These are phyloP conservation scores for Vanrija pseudolonga DNA, from an alignment of 1,284 basidiomycete species.

Conservation along the genomic window DNA sequence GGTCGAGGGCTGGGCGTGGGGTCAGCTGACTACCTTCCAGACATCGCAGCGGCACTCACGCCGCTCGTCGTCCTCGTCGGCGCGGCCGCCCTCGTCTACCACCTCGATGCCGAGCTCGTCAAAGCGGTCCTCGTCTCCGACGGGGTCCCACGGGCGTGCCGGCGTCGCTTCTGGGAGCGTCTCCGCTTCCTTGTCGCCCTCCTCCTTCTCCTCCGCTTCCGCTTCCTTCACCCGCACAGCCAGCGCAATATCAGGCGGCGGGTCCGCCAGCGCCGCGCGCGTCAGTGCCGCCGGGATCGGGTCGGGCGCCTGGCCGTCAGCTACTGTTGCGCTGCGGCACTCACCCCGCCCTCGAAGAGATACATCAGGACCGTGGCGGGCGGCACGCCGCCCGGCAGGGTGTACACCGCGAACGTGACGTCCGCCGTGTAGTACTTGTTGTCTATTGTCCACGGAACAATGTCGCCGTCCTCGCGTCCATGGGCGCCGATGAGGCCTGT, in stretches of 20 bases:
- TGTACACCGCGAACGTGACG: slow-evolving; percentile 61
- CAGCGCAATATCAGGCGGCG: slow-evolving; percentile 36
- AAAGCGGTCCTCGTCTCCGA: slow-evolving; percentile 25
- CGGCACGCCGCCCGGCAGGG: slow-evolving; percentile 1
- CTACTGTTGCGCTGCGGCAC: background rate
- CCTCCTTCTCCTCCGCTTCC: too few relatives aligned
- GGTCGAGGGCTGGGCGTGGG: slow-evolving; percentile 24
- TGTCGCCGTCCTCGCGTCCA: background rate
- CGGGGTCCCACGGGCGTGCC: background rate
- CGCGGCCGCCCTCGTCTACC: slow-evolving; percentile 28
- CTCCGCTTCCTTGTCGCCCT: background rate
- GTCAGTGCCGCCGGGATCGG: slow-evolving; percentile 28
- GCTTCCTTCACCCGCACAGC: slow-evolving; percentile 20
- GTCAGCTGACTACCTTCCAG: slow-evolving; percentile 2
- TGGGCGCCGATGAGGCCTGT: slow-evolving; percentile 12
- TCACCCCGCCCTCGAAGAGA: slow-evolving; percentile 14
- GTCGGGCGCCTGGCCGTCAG: slow-evolving; percentile 18
- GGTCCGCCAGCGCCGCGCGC: slow-evolving; percentile 23
- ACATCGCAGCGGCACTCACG: slow-evolving; percentile 25
- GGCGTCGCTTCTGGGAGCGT: too few relatives aligned
- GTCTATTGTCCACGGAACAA: slow-evolving; percentile 67
- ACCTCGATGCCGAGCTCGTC: slow-evolving; percentile 41
- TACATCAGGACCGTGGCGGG: slow-evolving; percentile 22
- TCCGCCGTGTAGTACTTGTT: slow-evolving; percentile 82
- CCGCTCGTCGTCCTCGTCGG: slow-evolving; percentile 42